These are phyloP conservation scores for Pelargonium fulgidum DNA, from an alignment of 441 rosid genomes.

Conservation along the genomic window DNA sequence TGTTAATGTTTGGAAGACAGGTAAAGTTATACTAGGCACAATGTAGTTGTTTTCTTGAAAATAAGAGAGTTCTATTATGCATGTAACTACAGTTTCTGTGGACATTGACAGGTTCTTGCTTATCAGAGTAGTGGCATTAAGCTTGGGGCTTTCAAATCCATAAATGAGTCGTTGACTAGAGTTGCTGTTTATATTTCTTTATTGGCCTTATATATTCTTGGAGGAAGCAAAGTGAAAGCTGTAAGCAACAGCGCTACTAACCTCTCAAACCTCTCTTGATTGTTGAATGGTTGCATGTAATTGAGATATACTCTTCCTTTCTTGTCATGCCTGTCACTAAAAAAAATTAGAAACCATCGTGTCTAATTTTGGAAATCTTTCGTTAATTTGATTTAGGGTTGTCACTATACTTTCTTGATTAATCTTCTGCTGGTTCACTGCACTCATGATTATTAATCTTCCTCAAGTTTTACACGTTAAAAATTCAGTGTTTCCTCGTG, in stretches of 20 bases:
- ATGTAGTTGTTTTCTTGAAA: conserved; percentile 7
- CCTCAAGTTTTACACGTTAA: neutral
- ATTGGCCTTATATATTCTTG: conserved; percentile 76
- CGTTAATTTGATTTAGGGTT: neutral
- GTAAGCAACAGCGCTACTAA: conserved; percentile 47
- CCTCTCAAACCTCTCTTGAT: conserved; percentile 21
- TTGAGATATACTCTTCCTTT: conserved; percentile 2
- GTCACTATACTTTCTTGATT: neutral
- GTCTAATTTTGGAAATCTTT: neutral
- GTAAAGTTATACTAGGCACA: conserved; percentile 31
- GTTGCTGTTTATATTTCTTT: conserved; percentile 81
- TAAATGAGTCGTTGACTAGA: conserved; percentile 84
- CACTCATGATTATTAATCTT: neutral
- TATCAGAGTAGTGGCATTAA: conserved; percentile 78
- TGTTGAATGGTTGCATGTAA: neutral
- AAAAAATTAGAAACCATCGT: neutral
- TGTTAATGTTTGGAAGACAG: conserved; percentile 75
- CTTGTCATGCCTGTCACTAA: neutral
- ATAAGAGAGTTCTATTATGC: conserved; percentile 7
- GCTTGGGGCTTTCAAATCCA: conserved; percentile 83
- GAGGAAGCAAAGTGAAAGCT: conserved; percentile 94
- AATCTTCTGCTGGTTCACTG: neutral
- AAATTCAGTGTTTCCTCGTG: neutral
- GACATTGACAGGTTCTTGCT: conserved; percentile 62
- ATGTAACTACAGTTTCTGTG: conserved; percentile 14